Base-by-base conservation (phyloP, 2,329 filamentous ascomycete genomes). In the Aspergillus tanneri region DNA sequence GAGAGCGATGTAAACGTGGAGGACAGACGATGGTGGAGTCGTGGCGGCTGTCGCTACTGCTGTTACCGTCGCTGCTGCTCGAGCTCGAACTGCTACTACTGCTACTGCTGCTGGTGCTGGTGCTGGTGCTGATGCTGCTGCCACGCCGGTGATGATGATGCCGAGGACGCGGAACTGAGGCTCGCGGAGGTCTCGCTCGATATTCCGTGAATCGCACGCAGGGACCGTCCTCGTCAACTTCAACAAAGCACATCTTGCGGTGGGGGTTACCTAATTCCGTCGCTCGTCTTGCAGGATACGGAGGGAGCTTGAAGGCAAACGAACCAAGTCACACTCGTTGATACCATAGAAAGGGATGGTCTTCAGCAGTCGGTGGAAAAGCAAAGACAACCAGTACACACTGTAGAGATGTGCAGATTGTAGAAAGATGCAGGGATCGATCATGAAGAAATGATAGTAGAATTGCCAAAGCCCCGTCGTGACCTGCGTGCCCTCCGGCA, bases 191-290 rank as follows among this genome's bases (percentile, higher is more conserved):
- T 23, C 23, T 45, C 1, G 47, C 34, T 9, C 45, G 49, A 11
- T 48, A 56, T 44, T 55, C 47, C 9, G 44, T 41, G 37, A 51
- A 19, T 7, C 54, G 47, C 25, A 57, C 36, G 4, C 43, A 47
- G 23, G 43, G 53, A 5, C 18, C 25, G n/a, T 54, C 47, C 24
- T 22, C 24, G 35, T 54, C 47, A 30, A 48, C 14, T 32, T 59
- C 49, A 38, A 52, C 25, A 41, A 58, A 56, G 38, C 56, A 57
- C 56, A 59, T 58, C 9, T 32, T 30, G 16, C 14, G 12, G 30
- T 18, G 30, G 14, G n/a, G n/a, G n/a, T n/a, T n/a, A n/a, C n/a
- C n/a, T n/a, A n/a, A n/a, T n/a, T n/a, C n/a, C n/a, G n/a, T n/a
- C n/a, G n/a, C n/a, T n/a, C n/a, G n/a, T n/a, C n/a, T n/a, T n/a